Percentiles rank a stretch among this genome's conserved stretches.
Evolutionary conservation across 2,329 filamentous ascomycete species (phyloP).

Genomic region (Dendryphion nanum): DNA sequence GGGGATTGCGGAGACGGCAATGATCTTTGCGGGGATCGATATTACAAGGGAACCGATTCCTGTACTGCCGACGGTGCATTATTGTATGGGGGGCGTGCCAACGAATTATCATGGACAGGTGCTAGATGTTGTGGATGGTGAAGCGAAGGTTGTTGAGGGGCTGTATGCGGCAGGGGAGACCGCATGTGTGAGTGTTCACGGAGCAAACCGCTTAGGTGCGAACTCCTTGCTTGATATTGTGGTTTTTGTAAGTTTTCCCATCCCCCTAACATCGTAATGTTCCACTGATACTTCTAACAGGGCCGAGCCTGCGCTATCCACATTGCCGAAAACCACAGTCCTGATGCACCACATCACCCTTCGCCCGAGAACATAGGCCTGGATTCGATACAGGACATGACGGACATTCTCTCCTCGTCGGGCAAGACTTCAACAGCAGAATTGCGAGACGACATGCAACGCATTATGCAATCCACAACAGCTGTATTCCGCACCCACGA

Average conservation of each 20-base stretch:
- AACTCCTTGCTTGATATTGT: constrained; percentile 52
- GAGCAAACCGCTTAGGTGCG: constrained; percentile 49
- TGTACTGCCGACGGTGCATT: constrained; percentile 94
- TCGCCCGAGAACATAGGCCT: constrained; percentile 36
- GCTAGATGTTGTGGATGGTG: constrained; percentile 39
- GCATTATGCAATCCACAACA: constrained; percentile 47
- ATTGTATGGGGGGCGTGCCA: constrained; percentile 99
- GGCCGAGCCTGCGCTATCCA: constrained; percentile 47
- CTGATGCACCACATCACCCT: constrained; percentile 35
- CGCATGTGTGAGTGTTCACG: constrained; percentile 51
- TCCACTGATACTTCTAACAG: constrained; percentile 9
- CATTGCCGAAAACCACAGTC: constrained; percentile 41
- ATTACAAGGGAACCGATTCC: constrained; percentile 96
- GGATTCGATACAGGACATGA: constrained; percentile 34
- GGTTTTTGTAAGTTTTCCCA: constrained; percentile 39
- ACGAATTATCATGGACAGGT: constrained; percentile 73
- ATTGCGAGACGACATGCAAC: constrained; percentile 45
- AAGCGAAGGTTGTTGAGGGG: constrained; percentile 45
- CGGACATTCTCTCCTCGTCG: constrained; percentile 35
- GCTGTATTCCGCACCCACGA: constrained; percentile 47
- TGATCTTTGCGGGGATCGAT: constrained; percentile 96
- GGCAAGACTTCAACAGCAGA: constrained; percentile 40
- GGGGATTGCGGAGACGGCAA: constrained; percentile 97
- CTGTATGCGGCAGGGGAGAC: constrained; percentile 51
- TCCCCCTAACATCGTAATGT: not conserved